phyloP scores from a whole-genome alignment of 176 grass and related monocot genomes.

The Aegilops bicornis region DNA sequence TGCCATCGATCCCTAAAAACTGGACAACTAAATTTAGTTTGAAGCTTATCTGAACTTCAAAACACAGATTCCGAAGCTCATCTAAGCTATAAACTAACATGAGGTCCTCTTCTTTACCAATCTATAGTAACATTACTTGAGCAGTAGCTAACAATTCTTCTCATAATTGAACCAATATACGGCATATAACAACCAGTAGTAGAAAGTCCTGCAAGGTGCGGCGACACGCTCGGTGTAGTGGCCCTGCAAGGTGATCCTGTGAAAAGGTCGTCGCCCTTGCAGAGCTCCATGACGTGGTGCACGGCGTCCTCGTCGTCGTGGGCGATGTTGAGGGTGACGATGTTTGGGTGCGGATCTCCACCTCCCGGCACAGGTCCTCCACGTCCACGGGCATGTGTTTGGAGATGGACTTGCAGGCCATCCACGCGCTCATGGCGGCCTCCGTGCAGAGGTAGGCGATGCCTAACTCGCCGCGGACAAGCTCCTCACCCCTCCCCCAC shows the following conservation, averaged over 20 bases:
- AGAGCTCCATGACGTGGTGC: conserved; percentile 97
- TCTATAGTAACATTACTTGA: conserved; percentile 3
- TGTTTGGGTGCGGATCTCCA: conserved; percentile 84
- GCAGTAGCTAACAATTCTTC: conserved; percentile 5
- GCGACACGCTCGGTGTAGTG: conserved; percentile 92
- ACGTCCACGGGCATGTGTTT: conserved; percentile 73
- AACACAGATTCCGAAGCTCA: not conserved
- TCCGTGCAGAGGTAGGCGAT: conserved; percentile 66
- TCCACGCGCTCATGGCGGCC: conserved; percentile 19
- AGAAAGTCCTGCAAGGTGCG: conserved; percentile 62
- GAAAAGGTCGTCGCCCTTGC: conserved; percentile 93
- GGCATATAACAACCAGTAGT: too few species aligned
- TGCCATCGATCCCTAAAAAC: not conserved
- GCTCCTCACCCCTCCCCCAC: conserved; percentile 19
- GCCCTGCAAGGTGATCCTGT: conserved; percentile 73
- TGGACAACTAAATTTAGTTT: not conserved
- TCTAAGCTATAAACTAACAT: not conserved
- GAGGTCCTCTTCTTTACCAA: not conserved
- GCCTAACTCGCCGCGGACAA: conserved; percentile 75
- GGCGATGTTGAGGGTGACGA: conserved; percentile 64
- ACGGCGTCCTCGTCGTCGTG: conserved; percentile 42
- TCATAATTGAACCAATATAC: not conserved
- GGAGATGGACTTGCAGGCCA: conserved; percentile 73
- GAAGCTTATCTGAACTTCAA: not conserved
- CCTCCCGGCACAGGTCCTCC: conserved; percentile 91